Evolutionary conservation across 441 rosid species (phyloP).

Genomic region (Jatropha multifida): DNA sequence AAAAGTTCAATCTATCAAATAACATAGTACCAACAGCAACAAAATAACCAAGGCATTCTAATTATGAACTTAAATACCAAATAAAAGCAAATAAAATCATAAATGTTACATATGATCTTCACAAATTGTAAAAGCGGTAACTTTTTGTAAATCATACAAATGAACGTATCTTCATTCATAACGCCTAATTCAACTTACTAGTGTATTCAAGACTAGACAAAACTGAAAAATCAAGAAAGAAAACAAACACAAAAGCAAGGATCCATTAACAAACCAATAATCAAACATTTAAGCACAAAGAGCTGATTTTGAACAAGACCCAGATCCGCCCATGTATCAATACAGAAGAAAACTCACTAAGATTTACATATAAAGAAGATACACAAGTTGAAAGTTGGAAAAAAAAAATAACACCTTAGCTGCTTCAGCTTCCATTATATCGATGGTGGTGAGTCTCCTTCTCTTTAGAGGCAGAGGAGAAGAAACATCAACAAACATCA

Average conservation of each 20-base stretch:
- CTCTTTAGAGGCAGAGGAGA: conserved; percentile 50
- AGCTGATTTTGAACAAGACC: conserved; percentile 15
- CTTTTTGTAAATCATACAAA: neutral
- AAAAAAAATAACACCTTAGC: conserved; percentile 42
- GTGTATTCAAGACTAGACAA: neutral
- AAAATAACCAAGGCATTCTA: neutral
- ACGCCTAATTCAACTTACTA: neutral
- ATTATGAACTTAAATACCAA: neutral
- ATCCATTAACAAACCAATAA: neutral
- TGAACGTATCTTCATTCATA: neutral
- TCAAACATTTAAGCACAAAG: conserved; percentile 13
- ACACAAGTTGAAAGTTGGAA: neutral
- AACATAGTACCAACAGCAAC: neutral
- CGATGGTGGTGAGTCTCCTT: conserved; percentile 48
- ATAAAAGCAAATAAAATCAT: neutral
- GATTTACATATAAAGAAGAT: neutral
- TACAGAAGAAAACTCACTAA: neutral
- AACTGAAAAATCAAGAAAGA: neutral
- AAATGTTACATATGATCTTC: neutral
- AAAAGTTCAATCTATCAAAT: neutral
- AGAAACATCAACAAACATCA: conserved; percentile 57
- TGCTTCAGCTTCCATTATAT: conserved; percentile 72
- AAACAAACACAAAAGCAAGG: neutral
- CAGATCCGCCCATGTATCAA: conserved; percentile 14
- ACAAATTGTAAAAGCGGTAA: neutral